Evolutionary conservation across 176 grass and related monocot species (phyloP).

Genomic region (Zoysia pacifica): DNA sequence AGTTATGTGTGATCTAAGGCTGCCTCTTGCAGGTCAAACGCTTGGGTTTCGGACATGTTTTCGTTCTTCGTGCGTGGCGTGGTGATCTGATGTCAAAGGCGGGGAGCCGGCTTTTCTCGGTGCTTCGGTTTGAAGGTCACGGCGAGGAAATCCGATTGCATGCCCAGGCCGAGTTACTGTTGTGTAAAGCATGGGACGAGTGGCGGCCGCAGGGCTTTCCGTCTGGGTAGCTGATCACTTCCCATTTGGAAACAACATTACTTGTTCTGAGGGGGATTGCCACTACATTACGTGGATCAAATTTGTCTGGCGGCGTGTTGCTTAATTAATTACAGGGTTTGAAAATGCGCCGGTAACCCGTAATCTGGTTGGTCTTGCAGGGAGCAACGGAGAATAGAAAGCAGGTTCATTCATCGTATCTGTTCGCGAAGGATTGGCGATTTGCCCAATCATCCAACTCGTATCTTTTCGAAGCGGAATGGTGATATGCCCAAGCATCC

Average conservation of each 20-base stretch:
- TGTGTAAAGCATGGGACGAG: constrained; percentile 39
- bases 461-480: no score
- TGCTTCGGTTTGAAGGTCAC: constrained; percentile 56
- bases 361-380: not conserved
- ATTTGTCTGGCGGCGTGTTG: constrained; percentile 13
- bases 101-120: constrained; percentile 18
- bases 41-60: constrained; percentile 27
- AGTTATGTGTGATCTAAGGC: not conserved
- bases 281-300: not conserved
- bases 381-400: no score
- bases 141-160: constrained; percentile 14
- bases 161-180: constrained; percentile 27
- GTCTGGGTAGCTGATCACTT: not conserved
- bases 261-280: not conserved
- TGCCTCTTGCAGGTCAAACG: constrained; percentile 41
- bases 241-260: not conserved
- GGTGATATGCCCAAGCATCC: no score
- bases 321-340: not conserved
- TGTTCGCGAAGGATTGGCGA: no score
- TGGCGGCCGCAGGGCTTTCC: constrained; percentile 28
- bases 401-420: no score
- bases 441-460: no score
- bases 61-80: not conserved
- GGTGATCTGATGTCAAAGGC: not conserved
- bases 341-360: constrained; percentile 21